Evolutionary conservation across 352 stramenopile species (phyloP), one percentile per base, ranked within the genome.

Genomic region (Phytopythium mirpurense): DNA sequence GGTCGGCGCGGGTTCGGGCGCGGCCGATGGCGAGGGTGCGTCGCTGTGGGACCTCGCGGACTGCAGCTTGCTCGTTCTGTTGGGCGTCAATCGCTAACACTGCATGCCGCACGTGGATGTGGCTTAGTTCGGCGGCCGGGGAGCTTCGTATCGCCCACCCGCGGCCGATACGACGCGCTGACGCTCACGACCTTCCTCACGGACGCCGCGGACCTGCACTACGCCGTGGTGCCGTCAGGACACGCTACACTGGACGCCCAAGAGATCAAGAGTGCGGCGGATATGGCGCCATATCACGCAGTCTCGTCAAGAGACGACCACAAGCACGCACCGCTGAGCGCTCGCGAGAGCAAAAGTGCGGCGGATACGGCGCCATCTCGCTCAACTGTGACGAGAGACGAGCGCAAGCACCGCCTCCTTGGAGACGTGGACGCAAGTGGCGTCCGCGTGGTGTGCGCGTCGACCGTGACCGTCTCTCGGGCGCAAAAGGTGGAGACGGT

Each of bases 111-210:
- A n/a, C n/a, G n/a, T 48, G 19, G 27, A 23, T 41, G n/a, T 16
- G 43, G 34, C 14, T 8, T 19, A 26, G 44, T 44, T 34, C 63
- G 60, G 23, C 59, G 59, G 10, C 63, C 74, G 18, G 77, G 56
- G 8, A 76, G 70, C 27, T 90, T 90, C 35, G 74, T 86, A 36
- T 51, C 62, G 10, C 67, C 78, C 2, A 83, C 72, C 16, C 59
- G 51, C 31, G 74, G 72, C 2, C 74, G 74, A 0, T 50, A 68
- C 7, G 51, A 72, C 24, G 56, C 78, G 24, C 63, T 93, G 35
- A 84, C 75, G 51, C 61, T 93, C 21, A 85, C 80, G 41, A 90
- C 78, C 16, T 86, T 74, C 56, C 38, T 93, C 51, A 93, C 80
- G 5, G 73, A 86, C 40, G 72, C 80, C 1, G 76, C 80, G 0